phyloP scores from a whole-genome alignment of 768 basidiomycete genomes.

The Austroboletus eburneus region DNA sequence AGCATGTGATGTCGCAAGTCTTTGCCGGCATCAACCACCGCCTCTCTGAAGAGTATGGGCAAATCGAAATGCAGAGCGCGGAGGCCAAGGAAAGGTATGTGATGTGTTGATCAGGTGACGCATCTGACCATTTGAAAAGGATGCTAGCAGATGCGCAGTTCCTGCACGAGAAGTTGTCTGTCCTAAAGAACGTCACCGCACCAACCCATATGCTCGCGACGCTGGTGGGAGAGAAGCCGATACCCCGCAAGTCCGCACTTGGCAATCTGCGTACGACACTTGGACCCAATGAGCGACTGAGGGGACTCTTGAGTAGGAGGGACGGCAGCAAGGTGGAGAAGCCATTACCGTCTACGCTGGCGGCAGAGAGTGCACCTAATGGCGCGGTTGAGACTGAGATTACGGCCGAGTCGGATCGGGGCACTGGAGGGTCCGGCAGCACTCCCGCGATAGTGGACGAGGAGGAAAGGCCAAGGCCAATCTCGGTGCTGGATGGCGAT shows the following conservation, averaged over 20 bases:
- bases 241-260: conserved; percentile 37
- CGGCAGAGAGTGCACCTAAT: conserved; percentile 11
- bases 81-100: conserved; percentile 81
- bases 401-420: conserved; percentile 16
- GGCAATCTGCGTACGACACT: conserved; percentile 20
- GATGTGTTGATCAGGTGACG: conserved; percentile 7
- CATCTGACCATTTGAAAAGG: conserved; percentile 39
- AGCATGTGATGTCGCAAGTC: conserved; percentile 95
- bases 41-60: conserved; percentile 79
- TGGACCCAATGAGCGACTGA: conserved; percentile 36
- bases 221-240: conserved; percentile 76
- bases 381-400: conserved; percentile 10
- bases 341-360: conserved; percentile 24
- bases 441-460: conserved; percentile 8
- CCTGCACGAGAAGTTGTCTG: conserved; percentile 70
- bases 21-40: conserved; percentile 90
- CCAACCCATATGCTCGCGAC: conserved; percentile 80
- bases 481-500: no score
- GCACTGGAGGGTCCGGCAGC: conserved; percentile 3
- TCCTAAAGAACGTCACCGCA: conserved; percentile 66
- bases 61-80: conserved; percentile 75
- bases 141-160: conserved; percentile 76
- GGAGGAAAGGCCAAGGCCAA: conserved; percentile 8
- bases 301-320: conserved; percentile 33
- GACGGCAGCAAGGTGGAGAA: conserved; percentile 27